phyloP scores from a whole-genome alignment of 768 basidiomycete species.

The Suillus clintonianus region DNA sequence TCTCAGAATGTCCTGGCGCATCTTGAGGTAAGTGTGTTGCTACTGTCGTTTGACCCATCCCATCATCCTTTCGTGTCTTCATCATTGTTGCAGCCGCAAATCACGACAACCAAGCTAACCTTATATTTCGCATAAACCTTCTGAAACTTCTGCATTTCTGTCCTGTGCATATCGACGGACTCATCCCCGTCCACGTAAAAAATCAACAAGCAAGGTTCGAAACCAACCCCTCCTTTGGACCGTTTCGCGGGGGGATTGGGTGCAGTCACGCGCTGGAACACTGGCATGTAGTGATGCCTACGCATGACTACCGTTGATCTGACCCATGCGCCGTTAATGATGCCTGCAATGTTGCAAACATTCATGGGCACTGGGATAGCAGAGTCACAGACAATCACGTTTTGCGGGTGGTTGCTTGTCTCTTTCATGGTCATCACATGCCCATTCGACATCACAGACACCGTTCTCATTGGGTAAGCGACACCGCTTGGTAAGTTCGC shows the following conservation, averaged over 20 bases:
- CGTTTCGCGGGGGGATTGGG: conserved; percentile 1
- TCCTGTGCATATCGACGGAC: not conserved
- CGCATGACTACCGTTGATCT: conserved; percentile 3
- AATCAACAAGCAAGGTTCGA: conserved; percentile 6
- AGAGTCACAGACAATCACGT: conserved; percentile 8
- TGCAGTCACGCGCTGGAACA: conserved; percentile 8
- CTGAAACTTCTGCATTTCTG: conserved; percentile 2
- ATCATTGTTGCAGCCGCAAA: conserved; percentile 6
- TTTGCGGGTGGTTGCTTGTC: not conserved
- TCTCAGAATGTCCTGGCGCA: not conserved
- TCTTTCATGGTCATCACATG: not conserved
- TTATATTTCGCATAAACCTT: conserved; percentile 4
- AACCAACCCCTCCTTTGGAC: not conserved
- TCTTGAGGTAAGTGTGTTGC: not conserved
- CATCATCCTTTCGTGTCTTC: conserved; percentile 8
- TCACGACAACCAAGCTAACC: conserved; percentile 3
- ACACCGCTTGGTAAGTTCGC: not conserved
- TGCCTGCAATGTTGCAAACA: conserved; percentile 3
- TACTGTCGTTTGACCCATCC: not conserved
- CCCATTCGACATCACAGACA: not conserved
- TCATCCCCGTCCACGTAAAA: conserved; percentile 3
- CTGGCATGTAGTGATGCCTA: conserved; percentile 4
- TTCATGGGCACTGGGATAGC: not conserved
- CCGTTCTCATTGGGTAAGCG: not conserved
- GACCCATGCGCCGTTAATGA: conserved; percentile 2